Evolutionary conservation across 208 protist species (phyloP).

Genomic region (Leishmania tropica): DNA sequence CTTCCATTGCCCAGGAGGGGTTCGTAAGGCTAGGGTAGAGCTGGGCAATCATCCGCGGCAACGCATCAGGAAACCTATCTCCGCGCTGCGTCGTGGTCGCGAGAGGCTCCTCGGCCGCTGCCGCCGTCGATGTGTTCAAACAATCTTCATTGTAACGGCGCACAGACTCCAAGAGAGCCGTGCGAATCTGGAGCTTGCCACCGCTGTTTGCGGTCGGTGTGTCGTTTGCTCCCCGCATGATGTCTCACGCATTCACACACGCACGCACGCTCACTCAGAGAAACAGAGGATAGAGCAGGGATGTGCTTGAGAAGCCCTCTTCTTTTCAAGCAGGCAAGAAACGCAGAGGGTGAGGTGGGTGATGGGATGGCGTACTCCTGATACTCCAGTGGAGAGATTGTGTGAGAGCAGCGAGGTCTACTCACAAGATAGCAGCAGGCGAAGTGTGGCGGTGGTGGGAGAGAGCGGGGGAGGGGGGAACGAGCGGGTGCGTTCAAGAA

Average conservation of each 20-base stretch:
- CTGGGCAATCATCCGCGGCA: slow-evolving; percentile 19
- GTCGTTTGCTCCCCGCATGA: not conserved
- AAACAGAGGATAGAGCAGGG: not conserved
- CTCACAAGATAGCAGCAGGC: not conserved
- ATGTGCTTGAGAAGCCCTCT: not conserved
- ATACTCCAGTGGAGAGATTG: not conserved
- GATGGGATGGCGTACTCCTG: not conserved
- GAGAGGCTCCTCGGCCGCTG: not conserved
- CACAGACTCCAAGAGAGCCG: slow-evolving; percentile 15
- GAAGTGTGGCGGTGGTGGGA: not conserved
- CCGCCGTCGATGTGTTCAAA: not conserved
- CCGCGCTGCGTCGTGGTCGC: not conserved
- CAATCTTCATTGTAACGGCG: slow-evolving; percentile 4
- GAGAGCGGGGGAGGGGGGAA: not conserved
- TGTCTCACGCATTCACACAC: not conserved
- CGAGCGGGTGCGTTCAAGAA: not conserved
- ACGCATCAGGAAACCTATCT: slow-evolving; percentile 9
- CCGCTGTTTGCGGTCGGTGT: not conserved
- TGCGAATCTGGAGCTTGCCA: slow-evolving; percentile 16
- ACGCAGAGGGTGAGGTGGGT: not conserved
- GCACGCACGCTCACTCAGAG: not conserved
- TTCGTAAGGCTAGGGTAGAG: slow-evolving; percentile 25
- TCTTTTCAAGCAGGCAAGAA: not conserved
- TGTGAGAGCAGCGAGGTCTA: not conserved
- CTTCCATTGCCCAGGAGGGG: slow-evolving; percentile 86